Conservation (phyloP, 176 grass and related monocot species). For the Cocos nucifera region DNA sequence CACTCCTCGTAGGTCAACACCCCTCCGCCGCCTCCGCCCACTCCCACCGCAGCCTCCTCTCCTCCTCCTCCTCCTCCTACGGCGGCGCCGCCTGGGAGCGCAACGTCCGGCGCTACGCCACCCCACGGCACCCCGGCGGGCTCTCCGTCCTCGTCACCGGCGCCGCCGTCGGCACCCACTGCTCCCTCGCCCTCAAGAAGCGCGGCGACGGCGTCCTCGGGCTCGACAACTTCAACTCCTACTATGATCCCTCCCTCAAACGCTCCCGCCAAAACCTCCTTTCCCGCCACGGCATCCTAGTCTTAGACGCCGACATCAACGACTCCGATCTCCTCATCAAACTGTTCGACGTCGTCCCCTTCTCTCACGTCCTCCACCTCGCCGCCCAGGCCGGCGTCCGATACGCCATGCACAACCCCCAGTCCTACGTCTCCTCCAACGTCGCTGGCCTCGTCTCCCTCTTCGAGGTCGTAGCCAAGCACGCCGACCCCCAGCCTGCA, state of each 20-base stretch:
- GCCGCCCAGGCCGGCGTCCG: slow-evolving; percentile 93
- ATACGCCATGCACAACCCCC: slow-evolving; percentile 83
- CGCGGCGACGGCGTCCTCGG: slow-evolving; percentile 82
- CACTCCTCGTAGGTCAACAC: slow-evolving; percentile 56
- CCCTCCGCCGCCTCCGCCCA: slow-evolving; percentile 17
- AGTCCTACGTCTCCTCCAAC: slow-evolving; percentile 89
- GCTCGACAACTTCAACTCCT: slow-evolving; percentile 89
- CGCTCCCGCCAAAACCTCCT: slow-evolving; percentile 60
- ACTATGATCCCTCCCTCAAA: slow-evolving; percentile 89
- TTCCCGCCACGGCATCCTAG: slow-evolving; percentile 38
- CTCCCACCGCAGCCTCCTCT: slow-evolving; percentile 60
- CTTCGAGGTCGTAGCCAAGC: slow-evolving; percentile 65
- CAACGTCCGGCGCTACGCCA: slow-evolving; percentile 41
- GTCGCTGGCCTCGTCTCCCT: slow-evolving; percentile 73
- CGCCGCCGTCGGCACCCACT: slow-evolving; percentile 69
- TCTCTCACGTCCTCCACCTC: slow-evolving; percentile 92
- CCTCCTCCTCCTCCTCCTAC: slow-evolving; percentile 25
- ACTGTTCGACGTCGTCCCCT: slow-evolving; percentile 62
- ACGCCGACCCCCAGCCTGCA: slow-evolving; percentile 84
- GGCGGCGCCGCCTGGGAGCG: slow-evolving; percentile 42
- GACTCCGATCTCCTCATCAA: slow-evolving; percentile 36
- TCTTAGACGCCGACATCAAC: slow-evolving; percentile 93
- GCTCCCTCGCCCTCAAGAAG: slow-evolving; percentile 59
- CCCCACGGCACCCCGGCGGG: slow-evolving; percentile 30
- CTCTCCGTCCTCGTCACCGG: slow-evolving; percentile 72